Percentiles rank a stretch among this genome's conserved stretches.
phyloP scores from a whole-genome alignment of 805 yeast species.

The Teunomyces gatunensis region DNA sequence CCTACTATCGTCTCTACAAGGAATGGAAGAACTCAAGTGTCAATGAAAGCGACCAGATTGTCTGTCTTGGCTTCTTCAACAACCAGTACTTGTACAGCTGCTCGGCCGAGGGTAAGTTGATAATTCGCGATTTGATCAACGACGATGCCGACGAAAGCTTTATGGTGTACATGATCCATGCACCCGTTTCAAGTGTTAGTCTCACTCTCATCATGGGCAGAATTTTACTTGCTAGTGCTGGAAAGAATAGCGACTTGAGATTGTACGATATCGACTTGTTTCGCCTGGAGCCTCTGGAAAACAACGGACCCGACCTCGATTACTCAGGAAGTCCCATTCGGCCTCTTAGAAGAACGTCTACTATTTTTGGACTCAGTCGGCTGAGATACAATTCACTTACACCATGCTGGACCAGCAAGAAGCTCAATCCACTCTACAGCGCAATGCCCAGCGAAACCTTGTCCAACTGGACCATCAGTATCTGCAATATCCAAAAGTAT shows the following conservation, averaged over 20 bases:
- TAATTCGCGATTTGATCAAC: conserved; percentile 34
- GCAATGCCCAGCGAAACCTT: conserved; percentile 9
- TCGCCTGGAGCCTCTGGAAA: background rate
- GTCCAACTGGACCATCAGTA: conserved; percentile 23
- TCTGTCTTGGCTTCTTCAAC: conserved; percentile 23
- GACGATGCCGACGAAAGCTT: conserved; percentile 33
- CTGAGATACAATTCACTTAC: conserved; percentile 9
- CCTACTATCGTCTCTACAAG: conserved; percentile 22
- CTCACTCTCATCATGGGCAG: conserved; percentile 12
- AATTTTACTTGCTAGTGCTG: conserved; percentile 22
- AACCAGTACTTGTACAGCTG: conserved; percentile 32
- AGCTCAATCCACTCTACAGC: conserved; percentile 6
- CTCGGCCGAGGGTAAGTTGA: conserved; percentile 30
- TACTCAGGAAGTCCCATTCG: conserved; percentile 1
- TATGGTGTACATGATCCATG: conserved; percentile 21
- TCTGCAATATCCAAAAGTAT: conserved; percentile 14
- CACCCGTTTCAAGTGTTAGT: conserved; percentile 23
- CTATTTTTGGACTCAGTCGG: conserved; percentile 2
- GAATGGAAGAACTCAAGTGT: conserved; percentile 33
- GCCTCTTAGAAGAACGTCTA: conserved; percentile 4
- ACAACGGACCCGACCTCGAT: background rate
- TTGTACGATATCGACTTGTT: conserved; percentile 20
- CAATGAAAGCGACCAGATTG: conserved; percentile 22
- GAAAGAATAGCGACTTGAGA: conserved; percentile 26
- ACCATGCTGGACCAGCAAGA: conserved; percentile 10